Base-by-base conservation (phyloP, 2,329 filamentous ascomycete species). In the Daldinia sp. region DNA sequence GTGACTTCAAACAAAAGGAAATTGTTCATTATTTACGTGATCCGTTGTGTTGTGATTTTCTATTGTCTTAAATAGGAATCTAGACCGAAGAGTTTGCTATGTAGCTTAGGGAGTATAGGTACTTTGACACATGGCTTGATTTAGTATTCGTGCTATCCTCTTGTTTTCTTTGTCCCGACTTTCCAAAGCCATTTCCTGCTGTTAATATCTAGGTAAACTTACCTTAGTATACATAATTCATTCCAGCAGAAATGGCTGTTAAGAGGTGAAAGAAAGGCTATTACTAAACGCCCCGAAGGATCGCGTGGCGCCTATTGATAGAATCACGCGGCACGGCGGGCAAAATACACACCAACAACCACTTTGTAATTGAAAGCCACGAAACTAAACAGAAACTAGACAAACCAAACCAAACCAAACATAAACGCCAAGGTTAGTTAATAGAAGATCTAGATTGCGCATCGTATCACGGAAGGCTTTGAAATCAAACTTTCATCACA, bases 21-120 rank as follows among this genome's bases (percentile, higher is more conserved):
- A 5, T 18, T 26, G 15, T 26, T 18, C 15, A 51, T 23, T 30
- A 12, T 57, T 33, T 58, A 62, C 46, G 63, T 66, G 44, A 60
- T 55, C 26, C 42, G 20, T 58, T 30, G 23, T 26, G 30, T 41
- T 57, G 12, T 42, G 28, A 39, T 9, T 30, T 44, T 46, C 10
- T 57, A 33, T 33, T 46, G 23, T 57, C 39, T 46, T 51, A 6
- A 15, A 5, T 4, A 1, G 6, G 15, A 20, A 10, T 48, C 20
- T 48, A 48, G 44, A 48, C 20, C 10, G 20, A 9, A 23, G 42
- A 15, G 20, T n/a, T 13, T 30, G 7, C 9, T 18, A 10, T 23
- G 4, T 50, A 18, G 15, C 2, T 6, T 7, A 35, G 20, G 20
- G 20, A 23, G 20, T 23, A 23, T 23, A 28, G 44, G 6, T 18